A percentile compares a stretch with the other conserved stretches of the same genome.
phyloP scores from a whole-genome alignment of 208 protist genomes.

The Trypanosoma lewisi region DNA sequence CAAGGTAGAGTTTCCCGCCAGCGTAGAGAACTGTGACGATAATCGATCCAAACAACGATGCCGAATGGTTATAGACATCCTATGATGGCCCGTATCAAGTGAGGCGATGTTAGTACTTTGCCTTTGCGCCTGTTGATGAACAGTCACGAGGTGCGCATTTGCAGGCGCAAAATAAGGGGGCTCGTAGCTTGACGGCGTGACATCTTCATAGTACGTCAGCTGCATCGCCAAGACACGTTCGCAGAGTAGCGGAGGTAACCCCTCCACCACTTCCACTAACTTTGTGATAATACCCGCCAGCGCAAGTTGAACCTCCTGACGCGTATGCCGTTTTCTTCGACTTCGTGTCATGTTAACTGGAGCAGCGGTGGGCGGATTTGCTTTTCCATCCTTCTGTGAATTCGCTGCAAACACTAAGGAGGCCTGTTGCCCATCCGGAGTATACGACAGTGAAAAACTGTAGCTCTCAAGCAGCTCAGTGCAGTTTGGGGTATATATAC shows the following conservation, averaged over 20 bases:
- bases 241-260: constrained; percentile 59
- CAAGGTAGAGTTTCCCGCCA: neutral
- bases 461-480: constrained; percentile 73
- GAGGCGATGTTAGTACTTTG: constrained; percentile 45
- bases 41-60: constrained; percentile 55
- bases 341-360: neutral
- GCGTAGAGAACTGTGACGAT: constrained; percentile 17
- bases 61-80: constrained; percentile 60
- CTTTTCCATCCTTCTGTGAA: constrained; percentile 25
- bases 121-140: constrained; percentile 56
- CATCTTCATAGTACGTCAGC: constrained; percentile 71
- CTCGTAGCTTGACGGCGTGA: constrained; percentile 65
- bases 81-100: constrained; percentile 72
- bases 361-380: neutral
- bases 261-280: constrained; percentile 58
- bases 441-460: constrained; percentile 71
- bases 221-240: constrained; percentile 77
- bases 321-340: constrained; percentile 30
- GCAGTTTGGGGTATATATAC: constrained; percentile 62
- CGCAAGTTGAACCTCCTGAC: constrained; percentile 57
- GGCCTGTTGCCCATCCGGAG: constrained; percentile 39
- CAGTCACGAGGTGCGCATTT: constrained; percentile 40
- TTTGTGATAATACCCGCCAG: constrained; percentile 55
- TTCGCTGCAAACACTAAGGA: constrained; percentile 38
- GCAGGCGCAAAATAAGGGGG: constrained; percentile 72